Evolutionary conservation across 2,329 filamentous ascomycete species (phyloP).

Genomic region (Grosmannia huntii): DNA sequence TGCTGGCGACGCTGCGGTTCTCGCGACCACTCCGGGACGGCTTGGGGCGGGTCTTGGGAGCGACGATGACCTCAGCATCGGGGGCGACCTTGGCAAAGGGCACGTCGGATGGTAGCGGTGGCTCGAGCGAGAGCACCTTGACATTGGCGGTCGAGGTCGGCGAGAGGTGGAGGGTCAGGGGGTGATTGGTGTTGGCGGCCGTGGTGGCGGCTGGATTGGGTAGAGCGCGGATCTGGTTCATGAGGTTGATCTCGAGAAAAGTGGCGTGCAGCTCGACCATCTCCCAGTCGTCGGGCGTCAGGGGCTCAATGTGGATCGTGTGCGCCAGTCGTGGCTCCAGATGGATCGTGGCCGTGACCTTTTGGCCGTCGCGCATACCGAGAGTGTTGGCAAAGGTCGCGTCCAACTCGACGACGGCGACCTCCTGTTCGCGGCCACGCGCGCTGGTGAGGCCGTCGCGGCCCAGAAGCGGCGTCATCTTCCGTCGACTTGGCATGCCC

Average conservation of each 20-base stretch:
- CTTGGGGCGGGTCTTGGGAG: slow-evolving; percentile 76
- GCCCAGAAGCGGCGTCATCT: slow-evolving; percentile 48
- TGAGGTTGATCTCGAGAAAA: slow-evolving; percentile 86
- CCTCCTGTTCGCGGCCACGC: slow-evolving; percentile 53
- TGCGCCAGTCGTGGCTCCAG: slow-evolving; percentile 83
- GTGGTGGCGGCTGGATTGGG: slow-evolving; percentile 65
- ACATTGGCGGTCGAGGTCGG: slow-evolving; percentile 94
- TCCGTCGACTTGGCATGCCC: slow-evolving; percentile 89
- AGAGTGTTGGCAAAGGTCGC: slow-evolving; percentile 67
- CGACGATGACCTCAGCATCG: slow-evolving; percentile 93
- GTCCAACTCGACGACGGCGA: slow-evolving; percentile 73
- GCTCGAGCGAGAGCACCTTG: slow-evolving; percentile 69
- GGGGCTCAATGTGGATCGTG: slow-evolving; percentile 90
- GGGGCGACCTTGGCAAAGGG: slow-evolving; percentile 87
- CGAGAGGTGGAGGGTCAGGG: slow-evolving; percentile 82
- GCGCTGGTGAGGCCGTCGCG: background rate
- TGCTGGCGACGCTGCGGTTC: slow-evolving; percentile 66
- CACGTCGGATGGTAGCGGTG: slow-evolving; percentile 51
- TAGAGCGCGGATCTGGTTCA: slow-evolving; percentile 83
- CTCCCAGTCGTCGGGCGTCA: slow-evolving; percentile 95
- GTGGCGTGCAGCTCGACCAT: slow-evolving; percentile 96
- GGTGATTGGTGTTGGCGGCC: slow-evolving; percentile 44
- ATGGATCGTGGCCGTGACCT: slow-evolving; percentile 60
- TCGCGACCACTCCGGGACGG: slow-evolving; percentile 53
- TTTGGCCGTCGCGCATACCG: slow-evolving; percentile 70